A percentile compares a stretch with the other conserved stretches of the same genome.
Conservation (phyloP, 2,329 filamentous ascomycete genomes). For the Ophiostoma triangulosporum region DNA sequence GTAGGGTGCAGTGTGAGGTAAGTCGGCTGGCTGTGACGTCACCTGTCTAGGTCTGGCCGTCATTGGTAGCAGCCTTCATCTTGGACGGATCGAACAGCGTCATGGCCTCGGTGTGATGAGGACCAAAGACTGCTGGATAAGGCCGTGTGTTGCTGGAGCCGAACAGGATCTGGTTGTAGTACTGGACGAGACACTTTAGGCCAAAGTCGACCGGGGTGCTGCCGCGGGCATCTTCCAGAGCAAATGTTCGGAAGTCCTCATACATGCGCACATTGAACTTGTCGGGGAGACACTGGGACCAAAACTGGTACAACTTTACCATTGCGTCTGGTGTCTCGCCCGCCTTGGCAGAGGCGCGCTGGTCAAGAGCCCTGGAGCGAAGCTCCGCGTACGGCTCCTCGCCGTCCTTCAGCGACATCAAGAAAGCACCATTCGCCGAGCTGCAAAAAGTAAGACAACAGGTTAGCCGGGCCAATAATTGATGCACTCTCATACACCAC, state of each 20-base stretch:
- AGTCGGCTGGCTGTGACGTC: too few species aligned
- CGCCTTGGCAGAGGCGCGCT: slow-evolving; percentile 21
- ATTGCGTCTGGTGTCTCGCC: slow-evolving; percentile 39
- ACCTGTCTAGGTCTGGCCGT: neutral
- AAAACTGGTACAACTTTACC: slow-evolving; percentile 59
- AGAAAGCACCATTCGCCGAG: neutral
- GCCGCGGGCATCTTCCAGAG: slow-evolving; percentile 47
- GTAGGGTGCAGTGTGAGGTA: neutral
- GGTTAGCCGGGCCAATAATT: neutral
- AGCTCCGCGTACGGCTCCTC: slow-evolving; percentile 22
- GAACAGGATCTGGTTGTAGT: slow-evolving; percentile 34
- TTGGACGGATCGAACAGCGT: slow-evolving; percentile 5
- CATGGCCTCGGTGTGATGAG: slow-evolving; percentile 18
- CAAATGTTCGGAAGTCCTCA: slow-evolving; percentile 55
- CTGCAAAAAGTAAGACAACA: neutral
- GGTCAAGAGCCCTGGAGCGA: slow-evolving; percentile 25
- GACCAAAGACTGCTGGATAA: slow-evolving; percentile 18
- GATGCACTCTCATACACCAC: neutral
- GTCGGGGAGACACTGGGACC: slow-evolving; percentile 57
- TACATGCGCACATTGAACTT: slow-evolving; percentile 69
- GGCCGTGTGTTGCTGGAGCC: slow-evolving; percentile 16
- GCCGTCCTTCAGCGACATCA: neutral
- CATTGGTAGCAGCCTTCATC: neutral
- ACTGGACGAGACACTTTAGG: slow-evolving; percentile 48
- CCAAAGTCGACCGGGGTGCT: slow-evolving; percentile 36